These are phyloP conservation scores for Chytriomyces sp. DNA, from an alignment of 192 early-diverging fungal genomes.

Conservation along the genomic window DNA sequence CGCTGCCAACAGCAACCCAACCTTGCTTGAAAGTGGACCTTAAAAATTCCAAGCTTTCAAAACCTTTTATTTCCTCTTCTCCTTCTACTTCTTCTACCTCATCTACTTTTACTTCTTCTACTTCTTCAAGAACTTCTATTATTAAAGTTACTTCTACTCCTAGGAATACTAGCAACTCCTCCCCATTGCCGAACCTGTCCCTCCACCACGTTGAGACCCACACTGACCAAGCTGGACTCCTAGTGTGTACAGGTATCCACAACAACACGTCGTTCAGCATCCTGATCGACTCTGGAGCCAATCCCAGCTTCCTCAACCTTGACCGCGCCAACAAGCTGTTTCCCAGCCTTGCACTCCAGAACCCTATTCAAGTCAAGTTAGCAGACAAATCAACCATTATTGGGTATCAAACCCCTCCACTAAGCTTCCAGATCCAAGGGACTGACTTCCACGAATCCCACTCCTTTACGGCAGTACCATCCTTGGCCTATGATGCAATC, in stretches of 20 bases:
- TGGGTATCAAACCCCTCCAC: neutral
- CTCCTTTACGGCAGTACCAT: slow-evolving; percentile 4
- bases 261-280: neutral
- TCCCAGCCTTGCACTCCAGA: too few relatives aligned
- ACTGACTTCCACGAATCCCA: neutral
- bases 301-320: neutral
- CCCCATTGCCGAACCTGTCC: neutral
- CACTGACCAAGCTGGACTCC: neutral
- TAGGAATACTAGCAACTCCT: neutral
- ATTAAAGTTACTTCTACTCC: neutral
- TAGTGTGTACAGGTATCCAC: neutral
- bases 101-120: too few relatives aligned
- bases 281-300: slow-evolving; percentile 9
- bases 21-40: neutral
- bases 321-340: neutral
- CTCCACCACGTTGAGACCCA: neutral
- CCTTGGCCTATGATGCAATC: slow-evolving; percentile 20
- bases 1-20: neutral
- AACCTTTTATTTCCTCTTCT: too few relatives aligned
- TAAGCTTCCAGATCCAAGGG: neutral
- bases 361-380: neutral
- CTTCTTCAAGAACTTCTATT: neutral
- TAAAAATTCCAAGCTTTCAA: too few relatives aligned
- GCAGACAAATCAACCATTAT: neutral
- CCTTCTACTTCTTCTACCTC: too few relatives aligned